These are phyloP conservation scores for Fusarium redolens DNA, from an alignment of 2,329 filamentous ascomycete species.

Conservation along the genomic window DNA sequence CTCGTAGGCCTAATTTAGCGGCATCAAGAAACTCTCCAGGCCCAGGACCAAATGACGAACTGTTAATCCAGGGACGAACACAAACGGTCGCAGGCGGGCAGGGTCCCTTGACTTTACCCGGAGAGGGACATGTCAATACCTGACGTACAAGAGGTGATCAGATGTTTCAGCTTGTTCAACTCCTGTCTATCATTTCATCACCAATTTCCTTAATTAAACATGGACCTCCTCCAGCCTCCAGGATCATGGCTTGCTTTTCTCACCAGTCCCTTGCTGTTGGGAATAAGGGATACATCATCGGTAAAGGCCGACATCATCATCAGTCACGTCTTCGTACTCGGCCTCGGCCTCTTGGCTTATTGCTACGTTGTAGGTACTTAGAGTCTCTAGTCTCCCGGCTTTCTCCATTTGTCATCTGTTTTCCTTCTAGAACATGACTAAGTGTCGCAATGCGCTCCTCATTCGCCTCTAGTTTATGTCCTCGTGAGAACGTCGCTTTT, in stretches of 20 bases:
- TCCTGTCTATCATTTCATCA: conserved; percentile 43
- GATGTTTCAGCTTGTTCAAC: conserved; percentile 37
- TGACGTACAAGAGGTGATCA: conserved; percentile 16
- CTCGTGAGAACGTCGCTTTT: conserved; percentile 12
- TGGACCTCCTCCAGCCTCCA: not conserved
- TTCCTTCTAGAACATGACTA: conserved; percentile 40
- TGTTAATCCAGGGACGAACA: conserved; percentile 4
- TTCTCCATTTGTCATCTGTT: conserved; percentile 34
- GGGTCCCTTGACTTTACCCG: conserved; percentile 14
- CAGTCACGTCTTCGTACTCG: conserved; percentile 19
- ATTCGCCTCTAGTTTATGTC: conserved; percentile 27
- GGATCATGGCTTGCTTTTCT: conserved; percentile 6
- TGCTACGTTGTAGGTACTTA: not conserved
- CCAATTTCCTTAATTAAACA: conserved; percentile 7
- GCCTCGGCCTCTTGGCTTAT: conserved; percentile 6
- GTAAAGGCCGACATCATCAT: conserved; percentile 11
- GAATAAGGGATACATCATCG: conserved; percentile 8
- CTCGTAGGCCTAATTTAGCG: conserved; percentile 12
- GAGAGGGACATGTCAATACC: not conserved
- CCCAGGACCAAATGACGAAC: conserved; percentile 6
- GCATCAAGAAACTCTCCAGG: not conserved
- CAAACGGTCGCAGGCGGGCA: not conserved
- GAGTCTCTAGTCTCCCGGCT: not conserved
- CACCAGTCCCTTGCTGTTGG: not conserved
- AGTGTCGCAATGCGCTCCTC: conserved; percentile 25